These are phyloP conservation scores for Saprolegnia diclina DNA, from an alignment of 352 stramenopile species.

Conservation along the genomic window DNA sequence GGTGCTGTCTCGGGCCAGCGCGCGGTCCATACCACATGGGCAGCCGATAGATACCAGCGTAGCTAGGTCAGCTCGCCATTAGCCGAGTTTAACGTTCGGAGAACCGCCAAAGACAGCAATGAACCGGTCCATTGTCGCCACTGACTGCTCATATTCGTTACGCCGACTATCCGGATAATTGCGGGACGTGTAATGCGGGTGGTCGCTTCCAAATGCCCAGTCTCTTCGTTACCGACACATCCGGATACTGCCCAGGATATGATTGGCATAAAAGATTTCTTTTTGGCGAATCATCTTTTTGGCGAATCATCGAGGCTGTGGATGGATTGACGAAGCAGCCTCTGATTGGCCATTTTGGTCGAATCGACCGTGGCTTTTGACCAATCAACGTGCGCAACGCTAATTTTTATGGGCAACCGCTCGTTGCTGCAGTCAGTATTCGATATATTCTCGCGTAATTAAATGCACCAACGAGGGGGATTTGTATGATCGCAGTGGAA, in stretches of 20 bases:
- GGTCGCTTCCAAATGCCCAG: neutral
- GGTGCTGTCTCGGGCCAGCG: no score
- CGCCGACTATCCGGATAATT: neutral
- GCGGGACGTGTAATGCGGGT: neutral
- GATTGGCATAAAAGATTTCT: constrained; percentile 9
- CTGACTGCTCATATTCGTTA: neutral
- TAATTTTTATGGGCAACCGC: neutral
- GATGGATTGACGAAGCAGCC: constrained; percentile 27
- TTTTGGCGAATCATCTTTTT: constrained; percentile 13
- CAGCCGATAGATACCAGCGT: no score
- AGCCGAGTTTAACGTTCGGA: no score
- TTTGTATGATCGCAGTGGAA: neutral
- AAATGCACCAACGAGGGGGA: neutral
- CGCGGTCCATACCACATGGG: no score
- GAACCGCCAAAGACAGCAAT: neutral
- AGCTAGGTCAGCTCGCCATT: no score
- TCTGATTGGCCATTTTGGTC: constrained; percentile 8
- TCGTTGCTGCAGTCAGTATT: neutral
- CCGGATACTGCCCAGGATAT: neutral
- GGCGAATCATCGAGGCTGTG: neutral
- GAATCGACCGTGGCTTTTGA: neutral
- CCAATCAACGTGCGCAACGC: neutral
- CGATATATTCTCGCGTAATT: neutral
- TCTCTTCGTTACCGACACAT: neutral
- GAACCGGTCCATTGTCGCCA: neutral